These are phyloP conservation scores for Fusarium irregulare DNA, from an alignment of 2,329 filamentous ascomycete genomes.

Conservation along the genomic window DNA sequence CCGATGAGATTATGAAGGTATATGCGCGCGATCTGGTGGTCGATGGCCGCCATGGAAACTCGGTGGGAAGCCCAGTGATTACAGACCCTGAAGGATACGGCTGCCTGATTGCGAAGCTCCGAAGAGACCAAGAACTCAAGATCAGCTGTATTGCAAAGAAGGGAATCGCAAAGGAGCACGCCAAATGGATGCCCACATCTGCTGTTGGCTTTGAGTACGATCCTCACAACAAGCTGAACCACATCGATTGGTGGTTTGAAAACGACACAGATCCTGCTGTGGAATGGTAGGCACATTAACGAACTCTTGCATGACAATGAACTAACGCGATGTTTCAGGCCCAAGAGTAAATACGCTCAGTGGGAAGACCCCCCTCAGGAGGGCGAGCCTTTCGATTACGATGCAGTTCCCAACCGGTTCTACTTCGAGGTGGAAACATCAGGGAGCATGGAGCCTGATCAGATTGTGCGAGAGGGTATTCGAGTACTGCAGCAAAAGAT, in stretches of 20 bases:
- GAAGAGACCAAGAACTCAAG: slow-evolving; percentile 88
- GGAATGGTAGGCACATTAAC: slow-evolving; percentile 77
- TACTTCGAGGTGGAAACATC: slow-evolving; percentile 94
- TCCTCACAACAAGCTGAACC: slow-evolving; percentile 93
- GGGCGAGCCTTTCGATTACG: slow-evolving; percentile 90
- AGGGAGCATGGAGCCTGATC: slow-evolving; percentile 88
- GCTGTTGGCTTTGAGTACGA: slow-evolving; percentile 98
- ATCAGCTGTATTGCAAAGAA: slow-evolving; percentile 96
- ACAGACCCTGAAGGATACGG: slow-evolving; percentile 85
- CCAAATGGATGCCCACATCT: slow-evolving; percentile 94
- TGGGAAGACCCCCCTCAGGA: slow-evolving; percentile 84
- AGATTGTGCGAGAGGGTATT: slow-evolving; percentile 89
- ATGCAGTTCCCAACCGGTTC: slow-evolving; percentile 85
- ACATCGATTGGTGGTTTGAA: slow-evolving; percentile 96
- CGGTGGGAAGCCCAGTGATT: slow-evolving; percentile 85
- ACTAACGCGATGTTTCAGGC: slow-evolving; percentile 62
- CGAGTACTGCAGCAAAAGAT: slow-evolving; percentile 90
- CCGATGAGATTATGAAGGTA: slow-evolving; percentile 90
- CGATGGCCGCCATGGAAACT: slow-evolving; percentile 75
- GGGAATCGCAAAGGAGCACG: slow-evolving; percentile 98
- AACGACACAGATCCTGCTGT: slow-evolving; percentile 73
- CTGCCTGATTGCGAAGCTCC: slow-evolving; percentile 88
- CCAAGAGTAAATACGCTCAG: slow-evolving; percentile 80
- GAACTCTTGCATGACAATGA: not conserved
- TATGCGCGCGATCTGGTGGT: slow-evolving; percentile 91